A percentile compares a stretch with the other conserved stretches of the same genome.
Conservation (phyloP, 345 rosid species). For the Noccaea bulbosa region DNA sequence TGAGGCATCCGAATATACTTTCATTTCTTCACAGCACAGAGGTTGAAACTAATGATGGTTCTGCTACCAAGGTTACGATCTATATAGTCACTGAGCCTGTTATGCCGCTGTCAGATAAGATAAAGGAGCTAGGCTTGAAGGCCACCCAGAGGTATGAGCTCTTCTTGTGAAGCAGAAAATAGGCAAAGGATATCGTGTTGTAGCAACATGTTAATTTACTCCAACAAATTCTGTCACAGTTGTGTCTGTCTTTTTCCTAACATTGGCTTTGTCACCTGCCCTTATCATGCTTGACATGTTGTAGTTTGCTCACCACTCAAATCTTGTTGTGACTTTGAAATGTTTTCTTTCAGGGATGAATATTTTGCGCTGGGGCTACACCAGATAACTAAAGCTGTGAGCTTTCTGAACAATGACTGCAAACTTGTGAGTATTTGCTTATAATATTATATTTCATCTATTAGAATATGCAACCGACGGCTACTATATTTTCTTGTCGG, state of each 20-base stretch:
- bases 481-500: conserved; percentile 24
- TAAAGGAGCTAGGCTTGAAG: conserved; percentile 87
- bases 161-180: conserved; percentile 14
- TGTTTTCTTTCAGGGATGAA: conserved; percentile 74
- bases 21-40: conserved; percentile 96
- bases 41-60: conserved; percentile 76
- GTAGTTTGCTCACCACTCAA: not conserved
- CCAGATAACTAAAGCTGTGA: conserved; percentile 96
- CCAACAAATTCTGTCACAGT: not conserved
- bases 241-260: conserved; percentile 8
- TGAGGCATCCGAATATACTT: conserved; percentile 93
- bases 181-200: conserved; percentile 1
- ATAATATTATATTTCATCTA: conserved; percentile 8
- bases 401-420: conserved; percentile 98
- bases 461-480: not conserved
- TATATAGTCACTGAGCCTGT: conserved; percentile 99
- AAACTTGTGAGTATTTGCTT: conserved; percentile 72
- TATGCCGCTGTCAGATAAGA: conserved; percentile 93
- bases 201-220: not conserved
- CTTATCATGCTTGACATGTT: conserved; percentile 10
- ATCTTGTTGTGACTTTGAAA: conserved; percentile 6
- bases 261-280: not conserved
- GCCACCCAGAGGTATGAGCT: conserved; percentile 79
- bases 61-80: conserved; percentile 70
- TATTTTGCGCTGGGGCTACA: conserved; percentile 92